Conservation (phyloP, 345 rosid genomes). For the Gossypium sturtianum region DNA sequence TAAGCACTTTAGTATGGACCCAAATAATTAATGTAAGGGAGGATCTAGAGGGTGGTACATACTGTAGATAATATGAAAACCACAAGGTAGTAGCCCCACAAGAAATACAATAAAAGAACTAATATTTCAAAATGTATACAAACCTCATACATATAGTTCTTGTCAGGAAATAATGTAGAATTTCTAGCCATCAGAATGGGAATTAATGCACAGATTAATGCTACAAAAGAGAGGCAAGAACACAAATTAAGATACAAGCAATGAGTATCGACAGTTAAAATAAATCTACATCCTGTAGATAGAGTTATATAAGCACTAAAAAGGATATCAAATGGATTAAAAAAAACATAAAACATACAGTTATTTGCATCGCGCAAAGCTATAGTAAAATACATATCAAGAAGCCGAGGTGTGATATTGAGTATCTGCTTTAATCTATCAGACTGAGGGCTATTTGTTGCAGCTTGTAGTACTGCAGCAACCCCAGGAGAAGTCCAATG, state of each 20-base stretch:
- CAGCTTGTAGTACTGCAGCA: conserved; percentile 68
- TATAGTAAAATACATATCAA: conserved; percentile 63
- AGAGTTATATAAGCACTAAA: neutral
- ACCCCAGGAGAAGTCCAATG: conserved; percentile 76
- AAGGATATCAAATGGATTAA: conserved; percentile 9
- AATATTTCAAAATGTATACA: neutral
- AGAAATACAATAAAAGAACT: conserved; percentile 6
- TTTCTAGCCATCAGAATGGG: conserved; percentile 73
- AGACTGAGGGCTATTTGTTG: conserved; percentile 55
- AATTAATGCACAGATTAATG: conserved; percentile 80
- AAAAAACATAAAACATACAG: conserved; percentile 47
- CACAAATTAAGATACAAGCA: conserved; percentile 1
- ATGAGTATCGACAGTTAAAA: neutral
- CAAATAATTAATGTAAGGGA: neutral
- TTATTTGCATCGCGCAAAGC: conserved; percentile 70
- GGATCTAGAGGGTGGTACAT: neutral
- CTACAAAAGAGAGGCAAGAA: conserved; percentile 39
- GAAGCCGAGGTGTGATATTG: conserved; percentile 66
- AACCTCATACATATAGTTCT: conserved; percentile 75
- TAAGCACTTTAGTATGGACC: neutral
- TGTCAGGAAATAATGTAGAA: conserved; percentile 69
- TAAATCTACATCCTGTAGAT: neutral
- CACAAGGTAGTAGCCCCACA: neutral
- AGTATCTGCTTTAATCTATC: conserved; percentile 72
- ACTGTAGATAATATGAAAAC: neutral